These are phyloP conservation scores for Pseudoperonospora humuli DNA, from an alignment of 352 stramenopile species.

Conservation along the genomic window DNA sequence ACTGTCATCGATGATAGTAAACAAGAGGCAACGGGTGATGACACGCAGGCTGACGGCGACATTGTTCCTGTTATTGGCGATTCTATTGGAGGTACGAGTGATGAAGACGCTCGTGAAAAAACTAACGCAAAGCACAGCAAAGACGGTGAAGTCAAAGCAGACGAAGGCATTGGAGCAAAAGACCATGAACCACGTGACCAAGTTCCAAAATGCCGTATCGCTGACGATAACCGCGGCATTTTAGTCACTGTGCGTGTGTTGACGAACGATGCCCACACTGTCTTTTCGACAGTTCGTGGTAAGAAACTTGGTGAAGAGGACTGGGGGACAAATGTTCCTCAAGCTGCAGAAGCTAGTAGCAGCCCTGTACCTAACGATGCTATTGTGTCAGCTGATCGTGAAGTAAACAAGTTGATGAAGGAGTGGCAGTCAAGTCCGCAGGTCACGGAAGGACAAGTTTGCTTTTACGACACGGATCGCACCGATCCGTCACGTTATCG, in stretches of 20 bases:
- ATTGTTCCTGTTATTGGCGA: conserved; percentile 1
- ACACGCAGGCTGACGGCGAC: conserved; percentile 1
- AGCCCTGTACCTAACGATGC: not conserved
- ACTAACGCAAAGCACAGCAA: not conserved
- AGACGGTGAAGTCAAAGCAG: conserved; percentile 2
- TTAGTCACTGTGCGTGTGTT: conserved; percentile 25
- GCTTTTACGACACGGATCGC: conserved; percentile 58
- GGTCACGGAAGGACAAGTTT: conserved; percentile 51
- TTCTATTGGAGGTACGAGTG: not conserved
- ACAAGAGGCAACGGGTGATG: not conserved
- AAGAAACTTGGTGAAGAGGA: conserved; percentile 9
- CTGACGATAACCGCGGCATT: conserved; percentile 25
- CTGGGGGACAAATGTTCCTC: not conserved
- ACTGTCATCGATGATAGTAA: not conserved
- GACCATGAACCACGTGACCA: conserved; percentile 9
- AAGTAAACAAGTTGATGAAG: conserved; percentile 11
- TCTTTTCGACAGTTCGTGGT: conserved; percentile 4
- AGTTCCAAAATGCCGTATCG: conserved; percentile 20
- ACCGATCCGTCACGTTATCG: conserved; percentile 40
- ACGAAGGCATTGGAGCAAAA: conserved; percentile 4
- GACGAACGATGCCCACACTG: conserved; percentile 15
- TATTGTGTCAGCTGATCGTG: not conserved
- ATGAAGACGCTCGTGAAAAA: conserved; percentile 12
- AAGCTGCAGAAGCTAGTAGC: conserved; percentile 6
- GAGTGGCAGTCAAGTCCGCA: conserved; percentile 30